A percentile compares a stretch with the other conserved stretches of the same genome.
Evolutionary conservation across 179 eudicot genomes (phyloP).

Genomic region (Beta lomatogona): DNA sequence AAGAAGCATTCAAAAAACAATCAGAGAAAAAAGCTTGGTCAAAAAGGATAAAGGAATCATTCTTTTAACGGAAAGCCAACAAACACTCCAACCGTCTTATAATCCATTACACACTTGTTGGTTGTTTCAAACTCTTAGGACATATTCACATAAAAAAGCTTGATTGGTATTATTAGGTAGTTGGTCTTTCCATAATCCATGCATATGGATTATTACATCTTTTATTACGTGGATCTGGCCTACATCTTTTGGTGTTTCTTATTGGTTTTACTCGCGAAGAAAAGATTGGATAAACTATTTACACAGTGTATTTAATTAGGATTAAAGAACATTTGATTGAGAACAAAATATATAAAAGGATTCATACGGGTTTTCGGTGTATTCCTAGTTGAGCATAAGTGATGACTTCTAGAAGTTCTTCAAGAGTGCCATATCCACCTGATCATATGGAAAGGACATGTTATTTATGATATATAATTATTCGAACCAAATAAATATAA

Average conservation of each 20-base stretch:
- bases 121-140: constrained; percentile 32
- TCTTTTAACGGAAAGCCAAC: constrained; percentile 39
- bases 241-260: constrained; percentile 10
- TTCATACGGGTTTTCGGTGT: constrained; percentile 85
- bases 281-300: background rate
- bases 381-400: constrained; percentile 96
- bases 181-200: constrained; percentile 13
- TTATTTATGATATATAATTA: background rate
- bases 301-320: background rate
- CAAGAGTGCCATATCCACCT: constrained; percentile 97
- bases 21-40: constrained; percentile 25
- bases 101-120: constrained; percentile 36
- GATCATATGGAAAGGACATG: background rate
- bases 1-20: constrained; percentile 23
- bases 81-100: constrained; percentile 42
- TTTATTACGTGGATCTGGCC: constrained; percentile 1
- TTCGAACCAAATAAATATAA: background rate
- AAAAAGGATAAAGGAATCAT: constrained; percentile 39
- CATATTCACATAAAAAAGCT: constrained; percentile 19
- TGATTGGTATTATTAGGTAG: background rate
- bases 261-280: constrained; percentile 12
- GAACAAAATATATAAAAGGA: background rate
- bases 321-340: background rate
- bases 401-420: constrained; percentile 88
- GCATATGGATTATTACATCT: background rate